Evolutionary conservation across 768 basidiomycete genomes (phyloP), one percentile per base, ranked within the genome.

Genomic region (Tricholoma matsutake): DNA sequence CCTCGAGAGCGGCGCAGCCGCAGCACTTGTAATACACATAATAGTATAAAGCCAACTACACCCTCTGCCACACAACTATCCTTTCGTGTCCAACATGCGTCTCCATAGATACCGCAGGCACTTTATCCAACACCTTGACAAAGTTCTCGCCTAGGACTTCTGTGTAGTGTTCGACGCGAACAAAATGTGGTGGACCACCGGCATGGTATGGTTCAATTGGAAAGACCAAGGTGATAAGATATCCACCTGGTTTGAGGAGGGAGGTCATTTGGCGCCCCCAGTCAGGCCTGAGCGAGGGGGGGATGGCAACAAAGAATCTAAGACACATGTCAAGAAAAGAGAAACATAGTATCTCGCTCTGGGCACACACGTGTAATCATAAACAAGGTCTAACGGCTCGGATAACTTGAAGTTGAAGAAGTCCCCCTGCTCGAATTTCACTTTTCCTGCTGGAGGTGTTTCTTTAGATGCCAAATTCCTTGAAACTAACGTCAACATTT

Each of bases 261-360:
- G 76, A 72, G 1, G 75, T 72, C 72, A 91, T 86, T 64, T 86
- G 78, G 13, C 67, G 63, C 0, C 81, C 89, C 88, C 88, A 90
- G 16, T 78, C 78, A 2, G 63, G 47, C 10, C 89, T 79, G 37
- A 70, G 74, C 2, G 72, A 60, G 0, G 86, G 88, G 0, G 83
- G 84, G 20, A 92, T 83, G 1, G 90, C 89, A 45, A 86, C 86
- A 69, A 92, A 91, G 75, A 91, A 89, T 1, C 86, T 88, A 29
- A 29, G 11, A n/a, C 8, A 51, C 25, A 47, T 14, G 32, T 32
- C 32, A 32, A 25, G 29, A 3, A 16, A 43, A 34, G 18, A 28
- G 20, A 29, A 31, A 16, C 20, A 37, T 58, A 45, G 52, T 32
- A 52, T 41, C 10, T 37, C 3, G 25, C 22, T 18, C 4, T 28